phyloP scores from a whole-genome alignment of 164 flowering plant genomes.

The Vitis rotundifolia region DNA sequence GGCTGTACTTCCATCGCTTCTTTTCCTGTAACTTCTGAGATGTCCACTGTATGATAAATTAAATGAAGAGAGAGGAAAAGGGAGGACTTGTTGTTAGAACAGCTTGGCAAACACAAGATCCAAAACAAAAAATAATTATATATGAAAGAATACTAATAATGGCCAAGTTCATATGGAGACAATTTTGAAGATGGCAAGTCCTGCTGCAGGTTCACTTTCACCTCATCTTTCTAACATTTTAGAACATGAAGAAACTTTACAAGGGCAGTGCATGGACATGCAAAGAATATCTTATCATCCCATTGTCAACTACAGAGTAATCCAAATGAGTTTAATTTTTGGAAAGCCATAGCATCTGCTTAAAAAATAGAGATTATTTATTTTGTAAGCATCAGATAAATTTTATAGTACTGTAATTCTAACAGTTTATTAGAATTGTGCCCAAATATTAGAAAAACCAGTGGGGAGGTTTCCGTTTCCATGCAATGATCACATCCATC shows the following conservation, averaged over 20 bases:
- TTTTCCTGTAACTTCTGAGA: constrained; percentile 77
- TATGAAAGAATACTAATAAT: no score
- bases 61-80: background rate
- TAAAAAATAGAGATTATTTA: no score
- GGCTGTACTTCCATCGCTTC: constrained; percentile 76
- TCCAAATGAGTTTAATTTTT: no score
- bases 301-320: no score
- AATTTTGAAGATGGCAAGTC: background rate
- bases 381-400: background rate
- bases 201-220: background rate
- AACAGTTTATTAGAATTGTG: no score
- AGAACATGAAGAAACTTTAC: background rate
- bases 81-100: background rate
- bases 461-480: background rate
- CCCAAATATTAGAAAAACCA: background rate
- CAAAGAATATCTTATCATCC: background rate
- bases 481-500: background rate
- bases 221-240: background rate
- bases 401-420: background rate
- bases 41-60: constrained; percentile 52
- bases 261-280: background rate
- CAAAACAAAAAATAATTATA: background rate
- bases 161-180: background rate
- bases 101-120: background rate
- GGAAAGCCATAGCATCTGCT: no score